Percentiles rank a stretch among this genome's conserved stretches.
Conservation (phyloP, 768 basidiomycete genomes). For the Hebeloma cylindrosporum region DNA sequence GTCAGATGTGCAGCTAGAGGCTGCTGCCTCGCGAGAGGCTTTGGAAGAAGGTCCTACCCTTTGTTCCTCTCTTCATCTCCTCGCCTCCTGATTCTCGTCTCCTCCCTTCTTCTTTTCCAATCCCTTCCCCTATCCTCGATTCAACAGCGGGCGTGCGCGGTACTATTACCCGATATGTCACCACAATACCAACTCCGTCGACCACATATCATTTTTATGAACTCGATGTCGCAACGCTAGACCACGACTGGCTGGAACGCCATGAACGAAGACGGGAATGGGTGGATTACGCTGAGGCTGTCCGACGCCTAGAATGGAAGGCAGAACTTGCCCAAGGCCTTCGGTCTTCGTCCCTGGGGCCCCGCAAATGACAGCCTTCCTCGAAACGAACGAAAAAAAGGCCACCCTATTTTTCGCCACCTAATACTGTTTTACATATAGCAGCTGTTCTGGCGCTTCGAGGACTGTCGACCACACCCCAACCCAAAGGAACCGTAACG, state of each 20-base stretch:
- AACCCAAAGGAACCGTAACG: constrained; percentile 6
- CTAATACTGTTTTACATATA: constrained; percentile 14
- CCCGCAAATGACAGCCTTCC: constrained; percentile 6
- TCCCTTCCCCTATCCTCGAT: constrained; percentile 26
- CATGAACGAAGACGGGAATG: constrained; percentile 81
- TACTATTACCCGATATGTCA: constrained; percentile 81
- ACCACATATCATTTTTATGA: constrained; percentile 91
- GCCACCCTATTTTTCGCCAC: constrained; percentile 3
- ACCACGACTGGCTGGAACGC: constrained; percentile 79
- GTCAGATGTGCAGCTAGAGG: constrained; percentile 77
- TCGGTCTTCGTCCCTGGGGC: constrained; percentile 52
- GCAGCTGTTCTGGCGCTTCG: constrained; percentile 10
- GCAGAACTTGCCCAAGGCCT: constrained; percentile 80
- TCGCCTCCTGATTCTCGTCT: constrained; percentile 66
- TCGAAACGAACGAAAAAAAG: constrained; percentile 6
- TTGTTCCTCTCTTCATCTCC: constrained; percentile 73
- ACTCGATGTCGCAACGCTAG: constrained; percentile 75
- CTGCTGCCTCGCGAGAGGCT: constrained; percentile 89
- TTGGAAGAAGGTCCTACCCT: constrained; percentile 94
- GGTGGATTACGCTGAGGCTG: constrained; percentile 86
- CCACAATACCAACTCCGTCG: constrained; percentile 75
- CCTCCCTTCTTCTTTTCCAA: constrained; percentile 26
- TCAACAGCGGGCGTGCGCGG: constrained; percentile 83
- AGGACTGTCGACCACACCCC: constrained; percentile 7
- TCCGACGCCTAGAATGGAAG: constrained; percentile 77